Base-by-base conservation (phyloP, 805 yeast species). In the Candida alai region DNA sequence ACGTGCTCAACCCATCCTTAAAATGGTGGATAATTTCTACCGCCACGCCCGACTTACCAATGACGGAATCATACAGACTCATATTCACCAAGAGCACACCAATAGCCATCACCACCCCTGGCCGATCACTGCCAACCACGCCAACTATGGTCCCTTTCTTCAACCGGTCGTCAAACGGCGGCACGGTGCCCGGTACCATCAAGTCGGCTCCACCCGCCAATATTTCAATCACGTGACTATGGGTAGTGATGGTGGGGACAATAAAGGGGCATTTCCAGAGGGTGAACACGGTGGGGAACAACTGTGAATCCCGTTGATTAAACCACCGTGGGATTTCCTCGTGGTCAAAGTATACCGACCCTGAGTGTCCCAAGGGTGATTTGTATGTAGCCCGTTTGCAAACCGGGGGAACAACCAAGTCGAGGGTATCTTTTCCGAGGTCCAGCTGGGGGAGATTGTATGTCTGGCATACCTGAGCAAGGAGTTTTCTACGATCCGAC, bases 201-300 rank as follows among this genome's bases (percentile, higher is more conserved):
- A 84, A 58, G 47, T 84, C 74, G 0, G 97, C 96, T 9, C 97
- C 96, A 38, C 75, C 76, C 20, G 68, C 60, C n/a, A 88, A 59
- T 9, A 76, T 74, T 31, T 73, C 80, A 12, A 90, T 68, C 2
- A 90, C 96, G 44, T 71, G 75, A 9, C 74, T 74, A 51, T 85
- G 88, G 0, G 97, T 89, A 37, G 64, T 58, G 3, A 89, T 74
- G 1, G 70, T 52, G 0, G 95, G 95, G 15, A 87, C 44, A 9
- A 86, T 35, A 39, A 60, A 73, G 0, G 89, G 87, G 24, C 74
- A 69, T 16, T 67, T 65, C 93, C 95, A 85, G 25, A 81, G 55
- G 0, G 86, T 77, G 50, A 68, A 84, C 1, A 85, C 60, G 0
- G 96, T 76, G 0, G 98, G 97, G 33, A 77, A 63, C 20, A 70